Conservation (phyloP, 2,329 filamentous ascomycete species). For the Dactylella cylindrospora region DNA sequence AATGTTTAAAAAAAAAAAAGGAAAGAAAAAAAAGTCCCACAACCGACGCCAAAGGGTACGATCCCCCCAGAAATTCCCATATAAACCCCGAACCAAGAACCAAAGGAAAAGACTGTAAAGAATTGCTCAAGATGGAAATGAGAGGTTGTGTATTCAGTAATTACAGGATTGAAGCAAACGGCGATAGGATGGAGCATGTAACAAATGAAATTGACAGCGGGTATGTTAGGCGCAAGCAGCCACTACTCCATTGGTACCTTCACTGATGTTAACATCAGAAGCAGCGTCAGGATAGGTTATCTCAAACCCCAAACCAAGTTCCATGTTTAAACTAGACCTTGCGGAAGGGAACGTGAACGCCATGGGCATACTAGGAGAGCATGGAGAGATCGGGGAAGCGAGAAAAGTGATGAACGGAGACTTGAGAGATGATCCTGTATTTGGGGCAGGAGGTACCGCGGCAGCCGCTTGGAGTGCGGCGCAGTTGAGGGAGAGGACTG, state of each 20-base stretch:
- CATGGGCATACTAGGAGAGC: constrained; percentile 19
- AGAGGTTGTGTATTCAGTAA: too few relatives aligned
- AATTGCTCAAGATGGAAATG: too few relatives aligned
- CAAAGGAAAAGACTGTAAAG: constrained; percentile 1
- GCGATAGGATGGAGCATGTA: not conserved
- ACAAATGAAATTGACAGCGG: constrained; percentile 5
- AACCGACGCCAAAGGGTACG: constrained; percentile 15
- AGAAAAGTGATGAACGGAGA: constrained; percentile 28
- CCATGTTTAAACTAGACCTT: constrained; percentile 28
- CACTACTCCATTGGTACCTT: constrained; percentile 25
- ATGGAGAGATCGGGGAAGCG: constrained; percentile 36
- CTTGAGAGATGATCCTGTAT: constrained; percentile 19
- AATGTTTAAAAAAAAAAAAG: constrained; percentile 13
- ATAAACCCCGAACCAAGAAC: constrained; percentile 6
- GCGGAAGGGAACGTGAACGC: constrained; percentile 20
- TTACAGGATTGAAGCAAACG: not conserved
- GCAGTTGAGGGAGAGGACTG: constrained; percentile 14
- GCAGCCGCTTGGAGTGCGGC: not conserved
- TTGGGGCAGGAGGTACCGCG: constrained; percentile 9
- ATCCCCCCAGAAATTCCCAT: too few relatives aligned
- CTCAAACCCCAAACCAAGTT: constrained; percentile 29
- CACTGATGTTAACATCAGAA: not conserved
- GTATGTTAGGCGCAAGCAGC: constrained; percentile 29
- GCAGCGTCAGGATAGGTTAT: constrained; percentile 14
- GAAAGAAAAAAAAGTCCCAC: constrained; percentile 3